Base-by-base conservation (phyloP, 768 basidiomycete genomes). In the Psilocybe sp. region DNA sequence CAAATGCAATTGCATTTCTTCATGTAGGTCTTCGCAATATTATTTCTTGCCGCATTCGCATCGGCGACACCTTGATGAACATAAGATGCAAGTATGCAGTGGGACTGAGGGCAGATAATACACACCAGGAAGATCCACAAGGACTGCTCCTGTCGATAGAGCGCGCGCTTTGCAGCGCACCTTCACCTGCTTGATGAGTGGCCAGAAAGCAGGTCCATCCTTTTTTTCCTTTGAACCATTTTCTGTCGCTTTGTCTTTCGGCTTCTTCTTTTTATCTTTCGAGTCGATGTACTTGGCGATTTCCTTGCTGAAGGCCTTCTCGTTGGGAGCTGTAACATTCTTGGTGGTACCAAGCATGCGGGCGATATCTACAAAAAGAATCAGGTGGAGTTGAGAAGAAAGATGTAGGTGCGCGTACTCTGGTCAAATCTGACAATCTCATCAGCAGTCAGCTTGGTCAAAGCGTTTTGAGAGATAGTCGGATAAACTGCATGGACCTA, bases 401-500 rank as follows among this genome's bases (percentile, higher is more conserved):
- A n/a, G n/a, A 34, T 16, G 4, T 3, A 18, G 6, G 16, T 7
- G 49, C 11, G 61, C 75, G 31, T 52, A 79, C 81, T 68, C 9
- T 60, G 69, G 57, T 83, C 79, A 31, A 65, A 67, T 5, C 61
- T 64, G 32, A 84, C 68, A 39, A 85, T 78, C 41, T 81, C 68
- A 40, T 82, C 75, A 3, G 71, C 67, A 2, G 71, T 65, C 78
- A 84, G 75, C 3, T 60, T 67, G 1, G 73, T 71, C 5, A 85
- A 63, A 44, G 66, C 63, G 45, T 83, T 80, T 47, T 74, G 73
- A 3, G 65, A 58, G 5, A 84, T 69, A 11, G 64, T 65, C 1
- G 84, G 82, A 60, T 84, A 83, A 0, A 84, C 80, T 0, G 81
- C 81, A 57, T 84, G 80, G 2, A 83, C 78, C 82, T 83, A 42